Conservation (phyloP, 257 asterid genomes). For the Scutellaria galericulata region DNA sequence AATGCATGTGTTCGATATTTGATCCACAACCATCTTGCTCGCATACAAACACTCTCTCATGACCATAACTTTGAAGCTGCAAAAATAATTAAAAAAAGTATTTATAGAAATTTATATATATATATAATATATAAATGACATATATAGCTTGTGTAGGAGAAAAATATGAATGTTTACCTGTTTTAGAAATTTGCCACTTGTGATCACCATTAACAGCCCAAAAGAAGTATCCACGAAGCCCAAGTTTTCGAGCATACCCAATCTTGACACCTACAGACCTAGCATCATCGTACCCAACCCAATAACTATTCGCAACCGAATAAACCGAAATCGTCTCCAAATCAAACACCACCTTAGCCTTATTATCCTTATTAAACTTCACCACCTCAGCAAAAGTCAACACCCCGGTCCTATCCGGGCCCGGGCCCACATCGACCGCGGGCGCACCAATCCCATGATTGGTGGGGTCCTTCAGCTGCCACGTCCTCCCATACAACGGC, state of each 20-base stretch:
- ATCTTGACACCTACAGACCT: slow-evolving; percentile 48
- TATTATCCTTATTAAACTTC: slow-evolving; percentile 52
- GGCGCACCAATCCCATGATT: slow-evolving; percentile 63
- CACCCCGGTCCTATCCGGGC: slow-evolving; percentile 44
- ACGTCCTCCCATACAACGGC: slow-evolving; percentile 78
- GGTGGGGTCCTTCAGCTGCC: slow-evolving; percentile 62
- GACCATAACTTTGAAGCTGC: slow-evolving; percentile 59
- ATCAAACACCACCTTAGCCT: slow-evolving; percentile 62
- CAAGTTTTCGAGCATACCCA: slow-evolving; percentile 51
- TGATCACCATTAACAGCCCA: slow-evolving; percentile 76
- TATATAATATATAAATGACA: background rate
- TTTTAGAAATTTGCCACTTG: slow-evolving; percentile 59
- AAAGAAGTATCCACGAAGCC: slow-evolving; percentile 76
- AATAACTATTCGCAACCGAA: slow-evolving; percentile 61
- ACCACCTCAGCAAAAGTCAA: slow-evolving; percentile 62
- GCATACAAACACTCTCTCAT: background rate
- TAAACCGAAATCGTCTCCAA: slow-evolving; percentile 58
- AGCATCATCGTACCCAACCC: slow-evolving; percentile 84
- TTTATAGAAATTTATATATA: too few species aligned
- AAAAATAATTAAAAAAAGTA: background rate
- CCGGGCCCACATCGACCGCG: slow-evolving; percentile 73
- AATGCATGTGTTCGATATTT: background rate
- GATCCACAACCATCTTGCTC: background rate
- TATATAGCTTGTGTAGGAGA: too few species aligned
- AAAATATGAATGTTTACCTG: slow-evolving; percentile 45